A percentile compares a stretch with the other conserved stretches of the same genome.
These are phyloP conservation scores for Arthrobotrys pseudoclavata DNA, from an alignment of 2,329 filamentous ascomycete species.

Conservation along the genomic window DNA sequence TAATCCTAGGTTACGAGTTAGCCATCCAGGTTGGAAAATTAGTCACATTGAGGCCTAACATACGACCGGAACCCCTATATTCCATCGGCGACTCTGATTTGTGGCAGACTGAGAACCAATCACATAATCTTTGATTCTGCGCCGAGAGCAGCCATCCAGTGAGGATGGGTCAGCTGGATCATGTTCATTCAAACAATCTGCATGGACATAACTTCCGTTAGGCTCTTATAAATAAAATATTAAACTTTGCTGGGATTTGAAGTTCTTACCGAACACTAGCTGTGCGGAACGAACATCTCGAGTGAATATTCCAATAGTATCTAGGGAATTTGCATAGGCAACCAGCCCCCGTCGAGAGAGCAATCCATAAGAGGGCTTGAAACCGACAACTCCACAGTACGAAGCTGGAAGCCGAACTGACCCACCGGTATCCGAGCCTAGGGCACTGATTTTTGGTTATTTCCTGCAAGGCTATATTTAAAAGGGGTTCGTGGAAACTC, in stretches of 20 bases:
- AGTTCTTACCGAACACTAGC: conserved; percentile 65
- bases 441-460: conserved; percentile 69
- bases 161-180: conserved; percentile 42
- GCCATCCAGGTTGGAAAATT: conserved; percentile 64
- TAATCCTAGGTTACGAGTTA: conserved; percentile 74
- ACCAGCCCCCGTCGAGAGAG: conserved; percentile 88
- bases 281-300: conserved; percentile 70
- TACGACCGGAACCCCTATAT: conserved; percentile 71
- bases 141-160: conserved; percentile 1
- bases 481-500: not conserved
- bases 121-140: conserved; percentile 11
- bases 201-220: not conserved
- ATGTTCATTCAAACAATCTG: conserved; percentile 42
- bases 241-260: not conserved
- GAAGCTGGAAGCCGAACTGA: conserved; percentile 89
- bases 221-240: too few species aligned
- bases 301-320: conserved; percentile 86
- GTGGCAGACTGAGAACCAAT: not conserved
- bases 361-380: conserved; percentile 92
- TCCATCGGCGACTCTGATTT: conserved; percentile 2
- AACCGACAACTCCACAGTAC: conserved; percentile 85
- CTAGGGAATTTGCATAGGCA: conserved; percentile 91
- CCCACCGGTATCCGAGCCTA: conserved; percentile 95
- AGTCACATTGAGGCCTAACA: not conserved
- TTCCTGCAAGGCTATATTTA: not conserved